Evolutionary conservation across 129 eudicot species (phyloP).

Genomic region (Centella asiatica): DNA sequence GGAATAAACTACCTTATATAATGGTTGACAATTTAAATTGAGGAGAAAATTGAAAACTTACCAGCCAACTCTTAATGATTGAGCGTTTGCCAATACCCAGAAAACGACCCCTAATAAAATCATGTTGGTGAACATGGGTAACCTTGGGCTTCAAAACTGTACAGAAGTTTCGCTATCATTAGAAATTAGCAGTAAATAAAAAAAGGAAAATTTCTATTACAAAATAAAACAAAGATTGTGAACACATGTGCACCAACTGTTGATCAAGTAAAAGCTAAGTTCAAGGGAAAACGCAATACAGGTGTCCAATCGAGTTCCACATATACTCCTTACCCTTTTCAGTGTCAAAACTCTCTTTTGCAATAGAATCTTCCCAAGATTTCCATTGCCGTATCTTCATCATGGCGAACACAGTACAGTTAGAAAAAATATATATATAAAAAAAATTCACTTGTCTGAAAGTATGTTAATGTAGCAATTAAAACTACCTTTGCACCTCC

Average conservation of each 20-base stretch:
- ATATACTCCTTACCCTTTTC: constrained; percentile 26
- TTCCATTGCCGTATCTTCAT: constrained; percentile 85
- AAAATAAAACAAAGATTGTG: not conserved
- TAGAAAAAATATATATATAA: not conserved
- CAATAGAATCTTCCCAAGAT: constrained; percentile 64
- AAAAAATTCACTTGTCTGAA: not conserved
- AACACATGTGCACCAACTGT: no score
- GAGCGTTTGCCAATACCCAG: constrained; percentile 69
- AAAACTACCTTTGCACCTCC: constrained; percentile 56
- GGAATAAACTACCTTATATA: not conserved
- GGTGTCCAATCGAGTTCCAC: not conserved
- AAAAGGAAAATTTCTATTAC: not conserved
- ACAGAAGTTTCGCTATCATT: constrained; percentile 5
- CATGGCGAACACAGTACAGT: not conserved
- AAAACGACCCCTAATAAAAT: constrained; percentile 69
- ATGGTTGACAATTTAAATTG: not conserved
- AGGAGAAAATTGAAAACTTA: constrained; percentile 26
- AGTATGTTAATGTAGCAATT: not conserved
- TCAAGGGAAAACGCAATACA: not conserved
- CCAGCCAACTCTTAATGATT: constrained; percentile 64
- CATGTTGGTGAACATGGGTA: constrained; percentile 65
- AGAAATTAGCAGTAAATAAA: constrained; percentile 5
- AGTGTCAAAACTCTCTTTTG: constrained; percentile 41
- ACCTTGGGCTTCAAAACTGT: constrained; percentile 48
- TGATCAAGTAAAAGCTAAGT: not conserved